Evolutionary conservation across 257 asterid genomes (phyloP), one percentile per base, ranked within the genome.

Genomic region (Striga asiatica): DNA sequence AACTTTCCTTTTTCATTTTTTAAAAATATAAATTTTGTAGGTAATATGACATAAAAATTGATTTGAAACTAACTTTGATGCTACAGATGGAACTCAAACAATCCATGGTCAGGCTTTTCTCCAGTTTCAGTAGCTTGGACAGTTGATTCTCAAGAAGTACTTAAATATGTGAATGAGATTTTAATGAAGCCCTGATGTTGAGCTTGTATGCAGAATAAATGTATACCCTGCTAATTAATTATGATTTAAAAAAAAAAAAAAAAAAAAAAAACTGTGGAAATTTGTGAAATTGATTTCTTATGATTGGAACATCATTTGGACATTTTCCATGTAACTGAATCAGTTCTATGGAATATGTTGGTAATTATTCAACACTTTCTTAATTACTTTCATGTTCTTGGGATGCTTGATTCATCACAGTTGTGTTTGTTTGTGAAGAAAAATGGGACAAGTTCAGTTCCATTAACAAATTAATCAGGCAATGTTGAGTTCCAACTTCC

Each of bases 41-140:
- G 1, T 14, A 11, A n/a, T 31, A 6, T 51, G 27, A 43, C 32
- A 27, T 72, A n/a, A n/a, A 48, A 55, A 14, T 57, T 9, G 19
- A 57, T 21, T 43, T 16, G 1, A 25, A 59, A 63, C 62, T 66
- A 50, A 54, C 47, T 21, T 27, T 65, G 39, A 45, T 75, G 71
- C 80, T n/a, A n/a, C 81, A 92, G 99, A 8, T 88, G 97, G 97
- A 81, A 81, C 64, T 59, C 94, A 6, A 74, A 73, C 81, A 92
- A 88, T 62, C 94, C 97, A 0, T 92, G 99, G 95, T 45, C 88
- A 2, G 91, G 67, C 2, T 66, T 50, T 70, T 74, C 97, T 22
- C 97, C 99, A 0, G 66, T 88, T 56, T 88, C 95, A 11, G 95
- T 92, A 9, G 95, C 94, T 16, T 92, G 97, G 99, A 73, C 93